Base-by-base conservation (phyloP, 192 early-diverging fungal species). In the Backusella macrospora region DNA sequence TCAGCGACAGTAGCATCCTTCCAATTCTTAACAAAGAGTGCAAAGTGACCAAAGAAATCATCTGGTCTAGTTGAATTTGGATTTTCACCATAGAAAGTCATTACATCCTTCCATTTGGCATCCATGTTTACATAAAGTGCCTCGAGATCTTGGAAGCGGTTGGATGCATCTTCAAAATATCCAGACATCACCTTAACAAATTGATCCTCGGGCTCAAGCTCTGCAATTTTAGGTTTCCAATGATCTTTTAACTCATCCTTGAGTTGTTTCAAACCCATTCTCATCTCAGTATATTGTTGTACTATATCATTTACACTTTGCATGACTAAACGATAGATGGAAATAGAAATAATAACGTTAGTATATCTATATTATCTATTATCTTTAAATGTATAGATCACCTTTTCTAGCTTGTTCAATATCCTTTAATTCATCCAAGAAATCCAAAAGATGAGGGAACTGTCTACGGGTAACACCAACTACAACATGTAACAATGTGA, bases 1-100 rank as follows among this genome's bases (percentile, higher is more conserved):
- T 76, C 75, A 42, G 40, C 42, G 18, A 62, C 62, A 44, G 69
- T 29, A 10, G 75, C 75, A 18, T 69, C 75, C 85, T 87, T 86
- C 72, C 91, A 94, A 18, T 86, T 87, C 4, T 85, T 82, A 6
- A 83, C 80, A 52, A 95, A 95, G 3, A 86, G 87, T 68, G 88
- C 87, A 82, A 93, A 95, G 5, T 91, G 85, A 45, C 89, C 86
- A 83, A 94, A 95, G 78, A 95, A 93, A 68, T 93, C 92, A 73
- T 95, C 92, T 14, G 92, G 90, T 44, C 88, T 84, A 80, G 87
- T 92, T 4, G 84, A 75, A 13, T 80, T 81, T 37, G 92, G 84
- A 52, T 93, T 88, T 75, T 95, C 92, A 69, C 92, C 93, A 69
- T 86, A 95, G 18, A 89, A 86, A 23, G 84, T 80, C 68, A 91